Conservation (phyloP, 2,329 filamentous ascomycete species). For the Penicillium sp. region DNA sequence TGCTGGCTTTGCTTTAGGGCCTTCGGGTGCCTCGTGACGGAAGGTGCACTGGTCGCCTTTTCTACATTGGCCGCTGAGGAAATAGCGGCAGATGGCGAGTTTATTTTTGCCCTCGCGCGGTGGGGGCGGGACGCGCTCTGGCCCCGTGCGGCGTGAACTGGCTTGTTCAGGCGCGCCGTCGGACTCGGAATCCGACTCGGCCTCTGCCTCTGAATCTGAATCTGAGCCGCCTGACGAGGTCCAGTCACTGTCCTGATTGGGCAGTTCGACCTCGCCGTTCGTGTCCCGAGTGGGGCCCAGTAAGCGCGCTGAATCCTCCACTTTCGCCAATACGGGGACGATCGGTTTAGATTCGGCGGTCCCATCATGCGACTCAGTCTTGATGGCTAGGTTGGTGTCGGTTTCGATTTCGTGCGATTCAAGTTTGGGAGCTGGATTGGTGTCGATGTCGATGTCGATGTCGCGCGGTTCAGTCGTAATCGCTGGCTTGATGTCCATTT, state of each 20-base stretch:
- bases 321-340: background rate
- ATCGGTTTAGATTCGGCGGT: background rate
- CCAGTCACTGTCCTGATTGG: conserved; percentile 36
- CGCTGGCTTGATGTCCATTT: no score
- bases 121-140: conserved; percentile 43
- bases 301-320: background rate
- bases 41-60: conserved; percentile 47
- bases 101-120: conserved; percentile 36
- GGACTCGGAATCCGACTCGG: conserved; percentile 25
- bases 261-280: conserved; percentile 15
- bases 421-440: background rate
- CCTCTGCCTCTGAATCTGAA: conserved; percentile 20
- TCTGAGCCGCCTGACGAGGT: conserved; percentile 43
- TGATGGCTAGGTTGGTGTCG: background rate
- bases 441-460: no score
- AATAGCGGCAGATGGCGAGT: conserved; percentile 39
- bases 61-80: conserved; percentile 45
- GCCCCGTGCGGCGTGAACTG: conserved; percentile 43
- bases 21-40: conserved; percentile 40
- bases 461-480: no score
- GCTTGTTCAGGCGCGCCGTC: conserved; percentile 45
- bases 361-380: background rate
- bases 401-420: no score
- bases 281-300: background rate
- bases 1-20: conserved; percentile 27